phyloP scores from a whole-genome alignment of 1,284 basidiomycete species.

The Tilletia indica region DNA sequence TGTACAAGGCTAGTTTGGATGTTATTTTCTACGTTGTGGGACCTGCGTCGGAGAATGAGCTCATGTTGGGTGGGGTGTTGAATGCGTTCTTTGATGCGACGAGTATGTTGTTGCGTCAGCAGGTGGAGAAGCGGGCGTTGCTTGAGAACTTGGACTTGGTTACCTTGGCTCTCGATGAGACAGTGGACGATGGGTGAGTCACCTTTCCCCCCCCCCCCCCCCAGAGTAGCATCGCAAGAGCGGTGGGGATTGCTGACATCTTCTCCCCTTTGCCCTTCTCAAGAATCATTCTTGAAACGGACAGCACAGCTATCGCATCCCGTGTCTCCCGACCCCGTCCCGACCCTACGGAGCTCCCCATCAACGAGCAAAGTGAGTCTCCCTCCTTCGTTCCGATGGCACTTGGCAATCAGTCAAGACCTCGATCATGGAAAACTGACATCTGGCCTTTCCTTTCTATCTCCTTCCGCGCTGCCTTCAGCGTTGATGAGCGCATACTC shows the following conservation, averaged over 20 bases:
- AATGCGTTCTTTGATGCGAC: conserved; percentile 82
- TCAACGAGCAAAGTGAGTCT: conserved; percentile 79
- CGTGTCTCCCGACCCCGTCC: conserved; percentile 87
- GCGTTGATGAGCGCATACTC: conserved; percentile 56
- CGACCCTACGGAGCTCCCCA: conserved; percentile 92
- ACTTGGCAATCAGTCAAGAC: neutral
- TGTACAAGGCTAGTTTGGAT: conserved; percentile 91
- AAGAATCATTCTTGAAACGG: conserved; percentile 96
- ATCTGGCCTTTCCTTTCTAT: conserved; percentile 23
- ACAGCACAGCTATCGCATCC: conserved; percentile 88
- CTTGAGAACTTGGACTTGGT: conserved; percentile 93
- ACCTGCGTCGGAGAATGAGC: conserved; percentile 84
- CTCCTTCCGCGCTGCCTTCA: conserved; percentile 20
- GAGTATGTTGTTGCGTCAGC: conserved; percentile 78
- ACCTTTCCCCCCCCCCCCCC: neutral
- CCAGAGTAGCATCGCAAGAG: neutral
- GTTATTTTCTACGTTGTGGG: conserved; percentile 93
- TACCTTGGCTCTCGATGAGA: conserved; percentile 90
- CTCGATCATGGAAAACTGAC: conserved; percentile 30
- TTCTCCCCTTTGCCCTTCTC: neutral
- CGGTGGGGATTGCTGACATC: neutral
- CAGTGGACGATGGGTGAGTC: conserved; percentile 91
- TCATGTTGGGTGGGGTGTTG: conserved; percentile 86
- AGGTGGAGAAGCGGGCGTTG: conserved; percentile 91
- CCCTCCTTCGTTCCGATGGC: too few species aligned